A percentile compares a stretch with the other conserved stretches of the same genome.
phyloP scores from a whole-genome alignment of 2,329 filamentous ascomycete species.

The Monosporascus sp. region DNA sequence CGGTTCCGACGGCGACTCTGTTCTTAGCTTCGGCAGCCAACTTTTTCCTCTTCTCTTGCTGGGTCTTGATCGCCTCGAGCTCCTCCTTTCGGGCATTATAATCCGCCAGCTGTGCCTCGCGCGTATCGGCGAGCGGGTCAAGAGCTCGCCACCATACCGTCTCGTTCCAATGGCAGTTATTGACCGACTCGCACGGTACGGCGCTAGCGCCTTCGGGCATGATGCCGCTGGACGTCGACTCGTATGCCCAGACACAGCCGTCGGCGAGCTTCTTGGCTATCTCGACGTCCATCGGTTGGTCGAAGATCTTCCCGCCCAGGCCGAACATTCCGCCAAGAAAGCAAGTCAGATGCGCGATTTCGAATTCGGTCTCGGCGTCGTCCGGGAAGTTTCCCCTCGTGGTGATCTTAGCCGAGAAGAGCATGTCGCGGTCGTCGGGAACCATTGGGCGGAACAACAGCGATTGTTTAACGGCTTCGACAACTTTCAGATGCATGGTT shows the following conservation, averaged over 20 bases:
- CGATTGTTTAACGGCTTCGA: constrained; percentile 63
- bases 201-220: constrained; percentile 56
- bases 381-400: constrained; percentile 36
- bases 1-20: neutral
- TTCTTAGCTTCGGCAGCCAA: constrained; percentile 14
- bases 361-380: constrained; percentile 46
- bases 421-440: constrained; percentile 59
- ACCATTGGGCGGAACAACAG: constrained; percentile 76
- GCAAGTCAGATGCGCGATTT: constrained; percentile 59
- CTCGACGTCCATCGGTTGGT: constrained; percentile 53
- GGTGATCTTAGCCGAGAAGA: constrained; percentile 63
- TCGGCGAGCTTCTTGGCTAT: constrained; percentile 59
- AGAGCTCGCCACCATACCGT: constrained; percentile 43
- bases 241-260: constrained; percentile 66
- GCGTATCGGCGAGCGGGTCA: constrained; percentile 39
- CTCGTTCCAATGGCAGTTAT: constrained; percentile 48
- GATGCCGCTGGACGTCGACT: constrained; percentile 52
- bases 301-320: constrained; percentile 58
- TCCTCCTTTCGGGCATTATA: constrained; percentile 36
- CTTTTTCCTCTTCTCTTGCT: constrained; percentile 21
- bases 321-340: constrained; percentile 68
- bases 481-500: constrained; percentile 63
- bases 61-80: constrained; percentile 29
- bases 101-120: constrained; percentile 36
- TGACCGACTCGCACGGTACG: constrained; percentile 41